Evolutionary conservation across 345 rosid species (phyloP).

Genomic region (Conringia planisiliqua): DNA sequence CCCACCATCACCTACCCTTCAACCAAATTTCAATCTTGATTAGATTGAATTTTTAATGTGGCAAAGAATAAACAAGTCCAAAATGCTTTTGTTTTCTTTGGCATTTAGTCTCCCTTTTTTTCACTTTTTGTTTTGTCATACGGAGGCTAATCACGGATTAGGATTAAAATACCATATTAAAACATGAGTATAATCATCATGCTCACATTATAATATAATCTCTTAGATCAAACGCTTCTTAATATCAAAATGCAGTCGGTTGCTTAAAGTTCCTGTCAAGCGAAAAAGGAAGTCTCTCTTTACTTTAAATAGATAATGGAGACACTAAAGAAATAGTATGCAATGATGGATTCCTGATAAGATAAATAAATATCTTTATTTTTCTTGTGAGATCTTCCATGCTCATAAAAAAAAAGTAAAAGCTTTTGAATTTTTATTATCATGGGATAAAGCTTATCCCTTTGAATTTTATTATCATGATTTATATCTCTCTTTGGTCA

Average conservation of each 20-base stretch:
- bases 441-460: slow-evolving; percentile 26
- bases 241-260: slow-evolving; percentile 32
- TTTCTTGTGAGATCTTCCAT: slow-evolving; percentile 23
- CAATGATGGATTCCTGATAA: slow-evolving; percentile 30
- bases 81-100: slow-evolving; percentile 33
- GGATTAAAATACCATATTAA: slow-evolving; percentile 11
- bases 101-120: slow-evolving; percentile 23
- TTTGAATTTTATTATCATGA: slow-evolving; percentile 16
- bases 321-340: slow-evolving; percentile 26
- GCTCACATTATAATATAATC: slow-evolving; percentile 20
- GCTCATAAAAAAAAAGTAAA: slow-evolving; percentile 20
- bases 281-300: slow-evolving; percentile 3
- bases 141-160: slow-evolving; percentile 14
- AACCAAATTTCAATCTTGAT: slow-evolving; percentile 27
- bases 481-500: slow-evolving; percentile 20
- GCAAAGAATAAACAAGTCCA: slow-evolving; percentile 14
- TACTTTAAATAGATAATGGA: slow-evolving; percentile 27
- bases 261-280: slow-evolving; percentile 31
- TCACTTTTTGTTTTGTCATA: slow-evolving; percentile 27
- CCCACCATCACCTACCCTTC: slow-evolving; percentile 31
- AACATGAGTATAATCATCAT: slow-evolving; percentile 15
- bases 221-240: neutral
- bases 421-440: neutral
- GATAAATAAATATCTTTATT: neutral
- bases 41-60: slow-evolving; percentile 11